phyloP scores from a whole-genome alignment of 768 basidiomycete genomes.

The Tricholoma sp. region DNA sequence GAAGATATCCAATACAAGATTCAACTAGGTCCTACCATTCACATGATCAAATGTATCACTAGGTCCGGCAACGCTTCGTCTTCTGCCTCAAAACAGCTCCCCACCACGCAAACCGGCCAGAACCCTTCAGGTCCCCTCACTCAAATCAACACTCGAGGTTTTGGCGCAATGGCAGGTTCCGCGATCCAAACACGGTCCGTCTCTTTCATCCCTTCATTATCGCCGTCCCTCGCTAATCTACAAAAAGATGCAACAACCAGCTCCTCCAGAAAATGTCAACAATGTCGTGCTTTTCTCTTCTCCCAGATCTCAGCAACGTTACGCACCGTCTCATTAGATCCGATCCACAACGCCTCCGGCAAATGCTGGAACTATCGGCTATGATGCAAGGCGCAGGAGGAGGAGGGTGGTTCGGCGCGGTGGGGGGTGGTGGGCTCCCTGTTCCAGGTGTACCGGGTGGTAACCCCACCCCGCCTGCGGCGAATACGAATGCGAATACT shows the following conservation, averaged over 20 bases:
- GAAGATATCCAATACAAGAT: conserved; percentile 90
- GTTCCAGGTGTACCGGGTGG: conserved; percentile 54
- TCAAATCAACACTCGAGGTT: conserved; percentile 74
- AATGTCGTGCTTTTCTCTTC: conserved; percentile 26
- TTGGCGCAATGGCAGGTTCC: conserved; percentile 78
- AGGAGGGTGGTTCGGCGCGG: conserved; percentile 14
- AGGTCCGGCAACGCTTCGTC: conserved; percentile 41
- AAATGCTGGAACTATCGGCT: conserved; percentile 71
- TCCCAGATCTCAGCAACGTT: neutral
- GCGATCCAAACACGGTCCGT: conserved; percentile 91
- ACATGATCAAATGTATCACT: conserved; percentile 87
- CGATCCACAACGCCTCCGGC: conserved; percentile 72
- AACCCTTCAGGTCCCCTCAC: conserved; percentile 85
- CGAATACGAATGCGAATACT: no score
- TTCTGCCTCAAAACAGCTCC: conserved; percentile 54
- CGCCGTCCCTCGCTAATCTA: neutral
- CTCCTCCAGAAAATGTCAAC: conserved; percentile 85
- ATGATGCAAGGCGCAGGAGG: conserved; percentile 38
- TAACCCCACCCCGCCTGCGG: conserved; percentile 17
- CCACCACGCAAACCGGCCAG: conserved; percentile 89
- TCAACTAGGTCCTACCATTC: conserved; percentile 80
- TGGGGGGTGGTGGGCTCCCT: conserved; percentile 40
- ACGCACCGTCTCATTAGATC: conserved; percentile 35
- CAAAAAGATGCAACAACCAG: conserved; percentile 75
- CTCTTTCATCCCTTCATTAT: neutral